These are phyloP conservation scores for Evansstolkia leycettana DNA, from an alignment of 495 filamentous ascomycete genomes.

Conservation along the genomic window DNA sequence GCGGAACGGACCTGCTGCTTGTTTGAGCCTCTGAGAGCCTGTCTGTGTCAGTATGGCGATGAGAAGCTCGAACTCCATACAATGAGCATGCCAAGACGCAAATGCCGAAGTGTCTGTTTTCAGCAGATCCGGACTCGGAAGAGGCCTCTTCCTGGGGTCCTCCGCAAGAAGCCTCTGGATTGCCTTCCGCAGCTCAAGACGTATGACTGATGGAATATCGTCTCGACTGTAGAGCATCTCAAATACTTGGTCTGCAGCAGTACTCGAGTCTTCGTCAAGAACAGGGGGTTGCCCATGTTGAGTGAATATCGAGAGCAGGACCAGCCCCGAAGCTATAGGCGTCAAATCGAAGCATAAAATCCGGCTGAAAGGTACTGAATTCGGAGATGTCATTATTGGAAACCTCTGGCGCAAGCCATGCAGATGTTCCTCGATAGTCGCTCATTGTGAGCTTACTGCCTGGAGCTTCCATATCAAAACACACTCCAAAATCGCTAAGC, in stretches of 20 bases:
- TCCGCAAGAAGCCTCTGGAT: constrained; percentile 5
- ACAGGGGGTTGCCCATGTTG: constrained; percentile 1
- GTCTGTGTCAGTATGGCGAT: neutral
- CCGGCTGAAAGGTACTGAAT: constrained; percentile 2
- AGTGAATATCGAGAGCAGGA: constrained; percentile 9
- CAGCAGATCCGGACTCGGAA: constrained; percentile 6
- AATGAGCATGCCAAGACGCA: constrained; percentile 8
- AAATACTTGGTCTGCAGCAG: neutral
- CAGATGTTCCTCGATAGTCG: constrained; percentile 12
- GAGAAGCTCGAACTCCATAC: neutral
- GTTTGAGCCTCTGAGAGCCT: neutral
- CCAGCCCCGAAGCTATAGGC: constrained; percentile 9
- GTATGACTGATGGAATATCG: constrained; percentile 4
- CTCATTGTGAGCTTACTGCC: constrained; percentile 4
- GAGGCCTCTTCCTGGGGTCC: constrained; percentile 6
- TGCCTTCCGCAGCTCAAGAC: constrained; percentile 5
- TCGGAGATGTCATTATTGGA: neutral
- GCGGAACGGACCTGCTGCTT: neutral
- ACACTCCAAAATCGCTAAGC: constrained; percentile 17
- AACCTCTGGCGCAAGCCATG: constrained; percentile 14
- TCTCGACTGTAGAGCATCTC: constrained; percentile 3
- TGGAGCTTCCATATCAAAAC: constrained; percentile 9
- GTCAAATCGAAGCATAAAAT: constrained; percentile 11
- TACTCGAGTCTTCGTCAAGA: neutral
- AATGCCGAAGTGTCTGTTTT: constrained; percentile 6